Percentiles rank a stretch among this genome's conserved stretches.
Conservation (phyloP, 2,329 filamentous ascomycete species). For the Apiospora phragmitis region DNA sequence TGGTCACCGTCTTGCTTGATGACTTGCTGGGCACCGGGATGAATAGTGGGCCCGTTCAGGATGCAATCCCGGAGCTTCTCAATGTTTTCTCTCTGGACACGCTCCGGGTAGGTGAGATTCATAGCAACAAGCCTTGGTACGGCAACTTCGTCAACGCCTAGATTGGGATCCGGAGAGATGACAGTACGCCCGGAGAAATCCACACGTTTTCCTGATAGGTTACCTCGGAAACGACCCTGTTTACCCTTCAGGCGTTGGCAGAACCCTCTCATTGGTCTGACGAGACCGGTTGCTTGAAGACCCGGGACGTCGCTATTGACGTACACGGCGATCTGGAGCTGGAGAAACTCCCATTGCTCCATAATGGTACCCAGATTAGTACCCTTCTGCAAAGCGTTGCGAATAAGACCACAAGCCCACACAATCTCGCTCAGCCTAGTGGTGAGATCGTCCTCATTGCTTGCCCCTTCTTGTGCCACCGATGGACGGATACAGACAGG, state of each 20-base stretch:
- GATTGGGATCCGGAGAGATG: conserved; percentile 94
- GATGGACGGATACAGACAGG: conserved; percentile 93
- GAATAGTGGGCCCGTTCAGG: conserved; percentile 71
- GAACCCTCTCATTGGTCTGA: conserved; percentile 88
- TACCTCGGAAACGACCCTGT: conserved; percentile 94
- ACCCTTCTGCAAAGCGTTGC: conserved; percentile 78
- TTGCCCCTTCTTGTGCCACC: conserved; percentile 88
- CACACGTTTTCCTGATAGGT: conserved; percentile 95
- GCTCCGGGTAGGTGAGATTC: conserved; percentile 93
- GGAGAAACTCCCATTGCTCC: conserved; percentile 98
- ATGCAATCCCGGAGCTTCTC: conserved; percentile 76
- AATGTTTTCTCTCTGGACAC: conserved; percentile 81
- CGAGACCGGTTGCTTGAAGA: conserved; percentile 82
- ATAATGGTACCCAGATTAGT: conserved; percentile 86
- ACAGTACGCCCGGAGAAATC: conserved; percentile 97
- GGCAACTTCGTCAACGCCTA: conserved; percentile 91
- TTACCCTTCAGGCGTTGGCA: conserved; percentile 96
- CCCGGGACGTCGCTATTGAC: conserved; percentile 96
- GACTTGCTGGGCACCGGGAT: conserved; percentile 86
- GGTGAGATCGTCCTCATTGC: conserved; percentile 94
- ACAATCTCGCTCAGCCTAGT: conserved; percentile 97
- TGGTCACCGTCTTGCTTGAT: conserved; percentile 63
- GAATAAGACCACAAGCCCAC: conserved; percentile 85
- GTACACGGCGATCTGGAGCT: conserved; percentile 94
- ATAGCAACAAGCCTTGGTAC: conserved; percentile 90